Evolutionary conservation across 257 asterid species (phyloP).

Genomic region (Jacaranda copaia): DNA sequence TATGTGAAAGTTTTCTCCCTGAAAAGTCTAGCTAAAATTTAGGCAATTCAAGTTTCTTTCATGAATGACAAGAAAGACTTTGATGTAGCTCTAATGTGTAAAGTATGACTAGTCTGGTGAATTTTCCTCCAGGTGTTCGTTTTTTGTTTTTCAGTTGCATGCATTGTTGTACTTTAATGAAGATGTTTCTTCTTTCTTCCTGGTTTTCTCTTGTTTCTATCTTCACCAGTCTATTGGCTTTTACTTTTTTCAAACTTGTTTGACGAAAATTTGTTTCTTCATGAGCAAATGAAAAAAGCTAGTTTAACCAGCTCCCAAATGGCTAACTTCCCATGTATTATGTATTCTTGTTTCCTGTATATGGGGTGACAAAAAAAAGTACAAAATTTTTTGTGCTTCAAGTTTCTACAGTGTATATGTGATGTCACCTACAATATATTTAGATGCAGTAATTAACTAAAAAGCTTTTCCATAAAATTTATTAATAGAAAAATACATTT

Average conservation of each 20-base stretch:
- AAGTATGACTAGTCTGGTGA: not conserved
- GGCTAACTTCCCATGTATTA: conserved; percentile 32
- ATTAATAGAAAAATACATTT: not conserved
- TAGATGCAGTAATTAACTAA: not conserved
- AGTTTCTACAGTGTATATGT: not conserved
- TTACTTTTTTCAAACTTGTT: conserved; percentile 17
- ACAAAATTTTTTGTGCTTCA: not conserved
- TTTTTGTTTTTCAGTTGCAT: conserved; percentile 34
- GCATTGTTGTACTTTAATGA: conserved; percentile 23
- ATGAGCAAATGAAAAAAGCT: not conserved
- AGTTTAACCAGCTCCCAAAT: not conserved
- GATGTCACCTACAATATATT: not conserved
- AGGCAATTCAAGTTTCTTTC: no score
- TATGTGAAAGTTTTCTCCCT: not conserved
- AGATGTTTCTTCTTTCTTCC: conserved; percentile 7
- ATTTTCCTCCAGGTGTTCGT: conserved; percentile 24
- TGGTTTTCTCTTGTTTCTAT: conserved; percentile 14
- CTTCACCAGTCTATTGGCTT: conserved; percentile 23
- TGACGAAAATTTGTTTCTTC: conserved; percentile 31
- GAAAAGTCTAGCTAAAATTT: not conserved
- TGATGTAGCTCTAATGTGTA: no score
- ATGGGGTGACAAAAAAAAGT: not conserved
- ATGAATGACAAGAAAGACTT: no score
- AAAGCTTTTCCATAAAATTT: not conserved
- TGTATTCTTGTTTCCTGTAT: conserved; percentile 31